Evolutionary conservation across 306 rosid genomes (phyloP), one percentile per base, ranked within the genome.

Genomic region (Lathyrus oleraceus): DNA sequence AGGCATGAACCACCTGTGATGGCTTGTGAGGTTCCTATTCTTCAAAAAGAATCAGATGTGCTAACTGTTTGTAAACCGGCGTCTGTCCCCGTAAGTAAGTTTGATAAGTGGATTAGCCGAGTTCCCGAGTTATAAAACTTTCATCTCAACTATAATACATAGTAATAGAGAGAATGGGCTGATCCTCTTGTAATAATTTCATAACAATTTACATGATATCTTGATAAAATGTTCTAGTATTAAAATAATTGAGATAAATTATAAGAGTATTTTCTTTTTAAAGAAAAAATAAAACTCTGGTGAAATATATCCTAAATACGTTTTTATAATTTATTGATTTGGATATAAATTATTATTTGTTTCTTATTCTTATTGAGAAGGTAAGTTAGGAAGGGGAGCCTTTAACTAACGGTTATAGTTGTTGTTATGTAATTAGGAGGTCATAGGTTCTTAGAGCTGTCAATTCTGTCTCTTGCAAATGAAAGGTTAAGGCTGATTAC

Each of bases 1-100:
- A 89, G 96, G 92, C 98, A 89, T 70, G 96, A 92, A 83, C 96
- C 96, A 8, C 96, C 95, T 7, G 95, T 89, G 72, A 72, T 85
- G 98, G 91, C 86, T 81, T 78, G 75, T 16, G 82, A 81, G 16
- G 84, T 92, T 58, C 61, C 70, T 35, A 67, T 92, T 76, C 91
- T 92, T 64, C 77, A 65, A 1, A 76, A 82, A 13, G 96, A 89
- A 56, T 59, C 73, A 0, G 89, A 92, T 71, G 92, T 89, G 73
- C 57, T 92, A 64, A 86, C 88, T 47, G 67, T 92, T 85, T 89
- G 87, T 82, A 86, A 92, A 70, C 98, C 96, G 3, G 92, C 96
- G 15, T 89, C 96, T 48, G 86, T 87, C 25, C 98, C 98, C n/a
- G 95, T 87, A 75, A 85, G 95, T 83, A 70, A 59, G 78, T 61